Conservation (phyloP, 1,139 yeast species). For the Diutina pseudorugosa region DNA sequence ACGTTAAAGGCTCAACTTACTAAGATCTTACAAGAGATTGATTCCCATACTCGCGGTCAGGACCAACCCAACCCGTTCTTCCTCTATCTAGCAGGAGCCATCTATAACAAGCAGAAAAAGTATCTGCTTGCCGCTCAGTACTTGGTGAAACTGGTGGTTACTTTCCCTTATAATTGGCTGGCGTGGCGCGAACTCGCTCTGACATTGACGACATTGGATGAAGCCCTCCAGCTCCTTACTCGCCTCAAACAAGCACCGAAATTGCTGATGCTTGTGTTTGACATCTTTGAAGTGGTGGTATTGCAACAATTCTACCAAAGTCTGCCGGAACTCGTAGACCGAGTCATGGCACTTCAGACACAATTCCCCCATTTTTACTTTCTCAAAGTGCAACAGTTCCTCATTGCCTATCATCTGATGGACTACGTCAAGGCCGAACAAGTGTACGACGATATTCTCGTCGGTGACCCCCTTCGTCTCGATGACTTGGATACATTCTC, state of each 20-base stretch:
- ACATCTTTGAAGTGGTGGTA: conserved; percentile 56
- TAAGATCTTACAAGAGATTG: conserved; percentile 10
- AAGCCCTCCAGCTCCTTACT: conserved; percentile 37
- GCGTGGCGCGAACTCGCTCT: conserved; percentile 79
- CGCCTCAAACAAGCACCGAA: conserved; percentile 19
- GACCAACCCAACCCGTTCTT: conserved; percentile 43
- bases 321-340: conserved; percentile 36
- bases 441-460: conserved; percentile 63
- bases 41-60: conserved; percentile 13
- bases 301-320: conserved; percentile 75
- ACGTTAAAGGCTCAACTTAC: conserved; percentile 34
- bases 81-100: conserved; percentile 56
- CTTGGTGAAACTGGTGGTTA: conserved; percentile 43
- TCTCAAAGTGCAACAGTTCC: conserved; percentile 68
- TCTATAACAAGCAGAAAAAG: conserved; percentile 53
- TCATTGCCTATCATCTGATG: conserved; percentile 66
- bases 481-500: conserved; percentile 91
- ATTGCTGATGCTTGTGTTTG: conserved; percentile 38
- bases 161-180: conserved; percentile 85
- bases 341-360: conserved; percentile 32
- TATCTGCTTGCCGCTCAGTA: conserved; percentile 43
- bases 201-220: conserved; percentile 54
- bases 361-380: conserved; percentile 65
- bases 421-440: conserved; percentile 74
- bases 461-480: conserved; percentile 72